phyloP scores from a whole-genome alignment of 106 monocot genomes.

The Narthecium ossifragum region DNA sequence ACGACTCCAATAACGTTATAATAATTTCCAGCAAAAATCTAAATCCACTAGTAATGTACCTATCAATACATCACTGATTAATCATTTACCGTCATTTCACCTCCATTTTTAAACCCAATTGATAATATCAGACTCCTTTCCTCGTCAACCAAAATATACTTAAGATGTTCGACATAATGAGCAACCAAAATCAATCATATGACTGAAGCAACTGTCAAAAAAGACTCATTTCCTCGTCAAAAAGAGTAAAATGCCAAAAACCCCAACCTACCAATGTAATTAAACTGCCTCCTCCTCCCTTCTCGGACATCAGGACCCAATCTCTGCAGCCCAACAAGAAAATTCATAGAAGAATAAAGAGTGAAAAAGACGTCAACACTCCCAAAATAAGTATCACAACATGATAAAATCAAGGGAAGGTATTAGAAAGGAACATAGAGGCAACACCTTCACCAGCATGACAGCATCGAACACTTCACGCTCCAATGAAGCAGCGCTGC shows the following conservation, averaged over 20 bases:
- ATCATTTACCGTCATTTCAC: no score
- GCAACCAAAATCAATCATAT: no score
- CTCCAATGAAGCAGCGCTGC: constrained; percentile 64
- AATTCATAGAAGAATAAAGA: not conserved
- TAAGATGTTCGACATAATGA: no score
- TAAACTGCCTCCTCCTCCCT: constrained; percentile 88
- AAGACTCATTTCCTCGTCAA: no score
- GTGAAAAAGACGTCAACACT: not conserved
- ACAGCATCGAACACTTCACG: constrained; percentile 79
- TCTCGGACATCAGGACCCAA: constrained; percentile 92
- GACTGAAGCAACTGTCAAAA: not conserved
- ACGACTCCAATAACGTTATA: no score
- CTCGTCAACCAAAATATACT: no score
- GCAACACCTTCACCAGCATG: constrained; percentile 70
- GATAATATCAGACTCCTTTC: no score
- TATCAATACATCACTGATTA: no score
- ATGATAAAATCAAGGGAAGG: not conserved
- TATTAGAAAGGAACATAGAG: not conserved
- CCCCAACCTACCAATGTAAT: constrained; percentile 61
- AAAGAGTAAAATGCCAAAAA: not conserved
- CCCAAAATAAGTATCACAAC: not conserved
- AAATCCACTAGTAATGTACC: no score
- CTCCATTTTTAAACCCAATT: no score
- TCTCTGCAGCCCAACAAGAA: constrained; percentile 41
- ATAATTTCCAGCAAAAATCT: no score